These are phyloP conservation scores for Leptographium flavum DNA, from an alignment of 2,329 filamentous ascomycete species.

Conservation along the genomic window DNA sequence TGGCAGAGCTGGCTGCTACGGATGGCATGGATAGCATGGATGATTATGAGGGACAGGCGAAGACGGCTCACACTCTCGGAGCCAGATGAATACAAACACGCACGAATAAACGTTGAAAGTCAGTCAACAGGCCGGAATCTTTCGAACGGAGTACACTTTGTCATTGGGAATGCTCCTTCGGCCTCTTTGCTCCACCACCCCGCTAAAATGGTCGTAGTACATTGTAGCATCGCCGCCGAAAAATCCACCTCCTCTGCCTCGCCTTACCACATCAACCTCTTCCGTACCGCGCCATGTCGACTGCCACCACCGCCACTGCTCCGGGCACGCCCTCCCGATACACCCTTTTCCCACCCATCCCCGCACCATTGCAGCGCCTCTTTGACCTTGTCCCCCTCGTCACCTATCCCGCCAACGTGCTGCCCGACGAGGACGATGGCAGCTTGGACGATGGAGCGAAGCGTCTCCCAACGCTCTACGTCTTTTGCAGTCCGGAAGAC, in stretches of 20 bases:
- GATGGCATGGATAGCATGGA: background rate
- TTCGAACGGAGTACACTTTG: too few species aligned
- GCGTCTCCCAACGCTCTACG: slow-evolving; percentile 48
- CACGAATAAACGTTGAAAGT: too few species aligned
- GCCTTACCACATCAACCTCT: background rate
- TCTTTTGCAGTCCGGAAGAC: slow-evolving; percentile 58
- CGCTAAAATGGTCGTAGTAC: too few species aligned
- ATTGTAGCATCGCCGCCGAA: background rate
- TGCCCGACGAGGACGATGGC: slow-evolving; percentile 40
- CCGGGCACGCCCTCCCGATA: background rate
- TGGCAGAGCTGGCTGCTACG: too few species aligned
- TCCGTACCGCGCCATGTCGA: background rate
- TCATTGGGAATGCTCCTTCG: too few species aligned
- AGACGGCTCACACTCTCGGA: too few species aligned
- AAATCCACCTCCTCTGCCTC: too few species aligned
- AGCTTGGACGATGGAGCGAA: slow-evolving; percentile 8
- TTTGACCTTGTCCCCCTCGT: slow-evolving; percentile 75
- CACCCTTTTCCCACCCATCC: slow-evolving; percentile 35
- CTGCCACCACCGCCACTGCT: background rate
- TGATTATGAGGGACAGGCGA: too few species aligned
- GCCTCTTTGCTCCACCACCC: too few species aligned
- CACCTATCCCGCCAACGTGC: slow-evolving; percentile 59
- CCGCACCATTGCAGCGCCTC: slow-evolving; percentile 61
- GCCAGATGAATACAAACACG: too few species aligned
- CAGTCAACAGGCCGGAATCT: too few species aligned